Conservation (phyloP, 2,329 filamentous ascomycete genomes). For the Biscogniauxia mediterranea region DNA sequence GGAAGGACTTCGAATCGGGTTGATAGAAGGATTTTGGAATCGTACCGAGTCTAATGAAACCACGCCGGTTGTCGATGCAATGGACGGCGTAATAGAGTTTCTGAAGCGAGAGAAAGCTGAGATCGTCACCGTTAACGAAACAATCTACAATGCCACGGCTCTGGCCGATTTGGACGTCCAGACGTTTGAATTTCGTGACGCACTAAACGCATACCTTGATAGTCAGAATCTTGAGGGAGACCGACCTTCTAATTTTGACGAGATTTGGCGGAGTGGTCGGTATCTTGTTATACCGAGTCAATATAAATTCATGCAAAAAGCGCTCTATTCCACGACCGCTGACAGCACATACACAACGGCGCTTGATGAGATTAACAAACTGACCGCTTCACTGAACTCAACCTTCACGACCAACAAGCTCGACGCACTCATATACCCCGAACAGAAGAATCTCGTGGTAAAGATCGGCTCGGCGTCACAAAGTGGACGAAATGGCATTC, state of each 20-base stretch:
- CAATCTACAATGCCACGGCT: conserved; percentile 50
- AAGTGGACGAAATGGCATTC: conserved; percentile 48
- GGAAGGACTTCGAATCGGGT: conserved; percentile 32
- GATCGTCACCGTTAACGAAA: conserved; percentile 48
- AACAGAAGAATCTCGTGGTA: conserved; percentile 4
- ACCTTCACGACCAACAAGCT: conserved; percentile 3
- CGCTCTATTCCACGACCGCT: conserved; percentile 48
- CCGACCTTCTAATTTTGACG: conserved; percentile 44
- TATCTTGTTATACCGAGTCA: conserved; percentile 61
- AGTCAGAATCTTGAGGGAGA: conserved; percentile 39
- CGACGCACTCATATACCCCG: conserved; percentile 4
- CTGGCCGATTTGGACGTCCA: conserved; percentile 58
- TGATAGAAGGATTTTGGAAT: conserved; percentile 56
- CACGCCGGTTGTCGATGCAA: conserved; percentile 53
- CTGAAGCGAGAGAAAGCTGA: conserved; percentile 47
- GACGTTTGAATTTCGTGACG: conserved; percentile 56
- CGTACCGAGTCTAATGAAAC: conserved; percentile 50
- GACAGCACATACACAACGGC: conserved; percentile 49
- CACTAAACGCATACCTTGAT: conserved; percentile 55
- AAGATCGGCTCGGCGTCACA: conserved; percentile 55
- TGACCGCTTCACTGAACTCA: background rate
- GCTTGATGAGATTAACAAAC: conserved; percentile 24
- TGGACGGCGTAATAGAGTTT: conserved; percentile 46
- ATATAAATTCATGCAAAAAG: conserved; percentile 52
- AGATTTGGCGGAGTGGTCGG: conserved; percentile 48